Evolutionary conservation across 352 stramenopile genomes (phyloP), one percentile per base, ranked within the genome.

Genomic region (Phytopythium mirpurense): DNA sequence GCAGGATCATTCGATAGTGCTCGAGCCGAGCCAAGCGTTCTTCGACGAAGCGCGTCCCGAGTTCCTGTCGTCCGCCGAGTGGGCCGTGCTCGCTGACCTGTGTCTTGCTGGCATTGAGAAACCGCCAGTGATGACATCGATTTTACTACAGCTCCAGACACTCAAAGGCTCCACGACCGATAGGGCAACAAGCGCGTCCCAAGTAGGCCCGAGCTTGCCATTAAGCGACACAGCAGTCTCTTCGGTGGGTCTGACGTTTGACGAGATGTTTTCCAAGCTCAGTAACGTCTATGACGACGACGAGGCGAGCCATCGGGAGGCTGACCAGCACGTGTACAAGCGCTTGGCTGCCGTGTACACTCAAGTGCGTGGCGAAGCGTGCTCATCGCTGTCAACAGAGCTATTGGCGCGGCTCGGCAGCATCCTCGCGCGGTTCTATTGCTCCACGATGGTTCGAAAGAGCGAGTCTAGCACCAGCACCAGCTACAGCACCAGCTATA

Each of bases 371-470:
- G 26, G 35, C 0, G 26, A 35, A 4, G 5, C 15, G 11, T 38
- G 15, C 16, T 9, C 26, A 9, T 19, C 44, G 7, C 15, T 50
- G 5, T 15, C 44, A 16, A 24, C 12, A n/a, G 18, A 24, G 18
- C n/a, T 50, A 1, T 5, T 50, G 16, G 19, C 1, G 19, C 19
- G 27, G 14, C 35, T 50, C 31, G 16, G 26, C 31, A 18, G 9
- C 19, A 23, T 50, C 19, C 15, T 50, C 1, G 44, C 44, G 27
- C 44, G 44, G 31, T 50, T 38, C 26, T 50, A 38, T 24, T 27
- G 19, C 31, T 38, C 18, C 7, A 50, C 27, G 0, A 19, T 27
- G 18, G 1, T 5, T 6, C 27, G 29, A 9, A 32, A 14, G 1
- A 50, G 44, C 26, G 44, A 29, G 15, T 32, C 29, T 32, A 32